Percentiles rank a stretch among this genome's conserved stretches.
phyloP scores from a whole-genome alignment of 805 yeast genomes.

The Debaryomyces castellii region DNA sequence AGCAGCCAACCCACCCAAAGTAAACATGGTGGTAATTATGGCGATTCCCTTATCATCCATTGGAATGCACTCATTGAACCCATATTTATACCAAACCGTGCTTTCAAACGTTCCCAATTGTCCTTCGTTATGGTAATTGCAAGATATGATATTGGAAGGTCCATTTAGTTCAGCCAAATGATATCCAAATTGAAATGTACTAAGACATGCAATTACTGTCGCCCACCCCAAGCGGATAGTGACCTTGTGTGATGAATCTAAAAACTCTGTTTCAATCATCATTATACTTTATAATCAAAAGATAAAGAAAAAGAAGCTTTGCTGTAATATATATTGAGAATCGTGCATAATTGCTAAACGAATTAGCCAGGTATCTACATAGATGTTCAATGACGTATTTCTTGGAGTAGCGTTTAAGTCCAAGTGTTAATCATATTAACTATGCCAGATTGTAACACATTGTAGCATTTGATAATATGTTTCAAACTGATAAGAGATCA shows the following conservation, averaged over 20 bases:
- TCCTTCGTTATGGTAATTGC: conserved; percentile 18
- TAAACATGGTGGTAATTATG: conserved; percentile 31
- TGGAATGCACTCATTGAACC: conserved; percentile 27
- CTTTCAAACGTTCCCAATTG: conserved; percentile 20
- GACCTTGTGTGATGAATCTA: conserved; percentile 15
- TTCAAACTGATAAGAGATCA: too few species aligned
- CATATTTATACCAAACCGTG: conserved; percentile 25
- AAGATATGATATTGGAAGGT: conserved; percentile 28
- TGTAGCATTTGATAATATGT: too few species aligned
- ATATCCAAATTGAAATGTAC: conserved; percentile 40
- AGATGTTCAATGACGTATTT: too few species aligned
- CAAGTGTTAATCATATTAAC: too few species aligned
- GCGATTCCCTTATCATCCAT: conserved; percentile 22
- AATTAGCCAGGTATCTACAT: too few species aligned
- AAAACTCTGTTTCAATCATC: neutral
- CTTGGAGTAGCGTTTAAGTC: too few species aligned
- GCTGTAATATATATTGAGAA: too few species aligned
- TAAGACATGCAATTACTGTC: conserved; percentile 29
- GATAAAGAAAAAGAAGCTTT: too few species aligned
- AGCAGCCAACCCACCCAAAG: conserved; percentile 36
- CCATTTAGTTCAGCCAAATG: conserved; percentile 41
- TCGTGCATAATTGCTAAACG: too few species aligned
- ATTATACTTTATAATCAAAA: too few species aligned
- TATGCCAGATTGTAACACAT: too few species aligned
- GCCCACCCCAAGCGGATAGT: conserved; percentile 36